phyloP scores from a whole-genome alignment of 495 filamentous ascomycete genomes.

The Bombardia bombarda region DNA sequence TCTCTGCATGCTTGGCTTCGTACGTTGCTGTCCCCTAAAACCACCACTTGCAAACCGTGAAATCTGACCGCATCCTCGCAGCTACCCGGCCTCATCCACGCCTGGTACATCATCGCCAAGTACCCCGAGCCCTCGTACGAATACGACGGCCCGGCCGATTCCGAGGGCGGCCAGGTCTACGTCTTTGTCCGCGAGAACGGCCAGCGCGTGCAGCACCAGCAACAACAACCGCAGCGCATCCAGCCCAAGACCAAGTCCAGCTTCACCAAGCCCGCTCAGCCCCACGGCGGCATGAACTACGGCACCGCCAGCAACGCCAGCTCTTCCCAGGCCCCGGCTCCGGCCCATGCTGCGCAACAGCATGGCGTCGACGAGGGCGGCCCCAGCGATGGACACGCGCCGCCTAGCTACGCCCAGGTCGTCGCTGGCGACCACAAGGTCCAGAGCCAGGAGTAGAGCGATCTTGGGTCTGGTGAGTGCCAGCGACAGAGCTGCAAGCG shows the following conservation, averaged over 20 bases:
- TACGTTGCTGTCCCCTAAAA: slow-evolving; percentile 22
- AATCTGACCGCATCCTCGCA: slow-evolving; percentile 7
- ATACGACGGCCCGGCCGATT: slow-evolving; percentile 56
- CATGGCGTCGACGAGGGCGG: slow-evolving; percentile 33
- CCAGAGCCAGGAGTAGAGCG: slow-evolving; percentile 56
- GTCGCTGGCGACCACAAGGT: slow-evolving; percentile 85
- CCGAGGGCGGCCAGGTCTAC: slow-evolving; percentile 51
- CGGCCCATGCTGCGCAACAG: slow-evolving; percentile 2
- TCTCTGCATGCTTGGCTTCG: slow-evolving; percentile 78
- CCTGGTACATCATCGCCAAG: slow-evolving; percentile 96
- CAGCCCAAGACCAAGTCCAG: too few species aligned
- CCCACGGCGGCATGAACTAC: slow-evolving; percentile 30
- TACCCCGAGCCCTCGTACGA: slow-evolving; percentile 66
- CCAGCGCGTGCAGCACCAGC: slow-evolving; percentile 13
- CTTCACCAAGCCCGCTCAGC: too few species aligned
- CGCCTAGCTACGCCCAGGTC: slow-evolving; percentile 79
- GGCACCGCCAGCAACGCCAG: slow-evolving; percentile 19
- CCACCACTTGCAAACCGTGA: not conserved
- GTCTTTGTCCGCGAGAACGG: slow-evolving; percentile 50
- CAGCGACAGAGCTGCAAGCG: not conserved
- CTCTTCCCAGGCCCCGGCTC: slow-evolving; percentile 6
- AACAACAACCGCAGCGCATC: slow-evolving; percentile 16
- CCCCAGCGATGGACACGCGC: slow-evolving; percentile 29
- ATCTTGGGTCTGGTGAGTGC: not conserved
- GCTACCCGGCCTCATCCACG: slow-evolving; percentile 84